Percentiles rank a stretch among this genome's conserved stretches.
phyloP scores from a whole-genome alignment of 768 basidiomycete genomes.

The Serendipita sp. region DNA sequence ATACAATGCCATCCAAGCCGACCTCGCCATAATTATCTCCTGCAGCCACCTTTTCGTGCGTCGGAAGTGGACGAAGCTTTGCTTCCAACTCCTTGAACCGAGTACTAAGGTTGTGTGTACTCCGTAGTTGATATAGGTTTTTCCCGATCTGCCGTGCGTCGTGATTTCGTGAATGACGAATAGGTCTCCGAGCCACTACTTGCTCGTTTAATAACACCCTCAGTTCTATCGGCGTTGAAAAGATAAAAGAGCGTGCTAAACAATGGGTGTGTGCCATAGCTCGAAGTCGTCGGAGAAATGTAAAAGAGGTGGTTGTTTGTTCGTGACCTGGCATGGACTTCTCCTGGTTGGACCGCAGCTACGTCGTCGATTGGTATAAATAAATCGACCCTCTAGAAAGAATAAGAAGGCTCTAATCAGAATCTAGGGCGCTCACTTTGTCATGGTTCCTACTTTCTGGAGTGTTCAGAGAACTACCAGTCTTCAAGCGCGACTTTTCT shows the following conservation, averaged over 20 bases:
- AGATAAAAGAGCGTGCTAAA: background rate
- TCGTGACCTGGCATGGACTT: conserved; percentile 6
- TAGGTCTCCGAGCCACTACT: too few relatives aligned
- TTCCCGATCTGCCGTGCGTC: background rate
- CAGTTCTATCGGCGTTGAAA: background rate
- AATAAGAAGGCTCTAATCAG: background rate
- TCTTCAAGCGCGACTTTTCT: conserved; percentile 37
- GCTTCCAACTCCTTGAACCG: conserved; percentile 1
- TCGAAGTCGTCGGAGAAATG: background rate
- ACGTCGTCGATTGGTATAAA: conserved; percentile 39
- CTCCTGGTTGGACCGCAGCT: conserved; percentile 25
- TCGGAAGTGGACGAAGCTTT: background rate
- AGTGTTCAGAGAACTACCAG: conserved; percentile 22
- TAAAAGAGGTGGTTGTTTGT: background rate
- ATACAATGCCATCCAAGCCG: background rate
- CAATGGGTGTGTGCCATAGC: background rate
- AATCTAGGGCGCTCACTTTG: background rate
- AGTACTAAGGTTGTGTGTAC: background rate
- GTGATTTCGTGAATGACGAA: background rate
- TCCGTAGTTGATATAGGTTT: background rate
- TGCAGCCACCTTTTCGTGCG: background rate
- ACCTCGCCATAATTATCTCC: background rate
- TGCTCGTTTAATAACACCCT: background rate
- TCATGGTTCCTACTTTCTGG: conserved; percentile 21
- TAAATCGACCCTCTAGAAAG: background rate